Evolutionary conservation across 2,329 filamentous ascomycete species (phyloP).

Genomic region (Cercospora sp.): DNA sequence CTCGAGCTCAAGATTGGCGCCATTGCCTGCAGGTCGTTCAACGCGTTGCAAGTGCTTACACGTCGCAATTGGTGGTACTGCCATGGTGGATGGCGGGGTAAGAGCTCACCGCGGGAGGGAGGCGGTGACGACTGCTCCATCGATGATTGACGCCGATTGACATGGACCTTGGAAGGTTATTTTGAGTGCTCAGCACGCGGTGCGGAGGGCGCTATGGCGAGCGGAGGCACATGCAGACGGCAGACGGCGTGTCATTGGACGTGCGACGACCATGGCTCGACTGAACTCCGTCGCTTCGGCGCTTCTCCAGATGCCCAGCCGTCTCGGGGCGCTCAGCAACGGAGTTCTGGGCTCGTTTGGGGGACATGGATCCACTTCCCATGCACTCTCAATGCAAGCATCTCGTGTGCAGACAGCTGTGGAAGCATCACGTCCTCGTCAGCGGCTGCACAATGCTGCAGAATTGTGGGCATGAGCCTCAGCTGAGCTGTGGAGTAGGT

Average conservation of each 20-base stretch:
- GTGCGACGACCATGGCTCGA: neutral
- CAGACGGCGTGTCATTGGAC: neutral
- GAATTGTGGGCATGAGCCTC: neutral
- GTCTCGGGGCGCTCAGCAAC: neutral
- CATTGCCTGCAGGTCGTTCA: slow-evolving; percentile 12
- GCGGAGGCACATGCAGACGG: neutral
- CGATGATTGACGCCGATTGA: slow-evolving; percentile 1
- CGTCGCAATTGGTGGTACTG: slow-evolving; percentile 4
- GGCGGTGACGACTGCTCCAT: slow-evolving; percentile 1
- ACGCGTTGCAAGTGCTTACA: slow-evolving; percentile 12
- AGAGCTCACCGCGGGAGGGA: neutral
- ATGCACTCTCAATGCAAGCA: slow-evolving; percentile 3
- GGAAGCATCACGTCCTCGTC: slow-evolving; percentile 15
- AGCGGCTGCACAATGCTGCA: slow-evolving; percentile 9
- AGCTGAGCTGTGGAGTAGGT: slow-evolving; percentile 7
- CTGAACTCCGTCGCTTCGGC: slow-evolving; percentile 5
- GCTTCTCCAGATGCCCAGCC: slow-evolving; percentile 2
- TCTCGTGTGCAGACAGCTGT: slow-evolving; percentile 9
- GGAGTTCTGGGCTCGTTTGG: neutral
- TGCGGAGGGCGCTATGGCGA: neutral
- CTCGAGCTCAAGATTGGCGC: slow-evolving; percentile 12
- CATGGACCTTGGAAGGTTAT: slow-evolving; percentile 1
- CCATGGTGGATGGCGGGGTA: slow-evolving; percentile 10
- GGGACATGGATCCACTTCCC: neutral
- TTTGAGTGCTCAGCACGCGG: neutral